phyloP scores from a whole-genome alignment of 306 rosid species.

The Cucumis hystrix region DNA sequence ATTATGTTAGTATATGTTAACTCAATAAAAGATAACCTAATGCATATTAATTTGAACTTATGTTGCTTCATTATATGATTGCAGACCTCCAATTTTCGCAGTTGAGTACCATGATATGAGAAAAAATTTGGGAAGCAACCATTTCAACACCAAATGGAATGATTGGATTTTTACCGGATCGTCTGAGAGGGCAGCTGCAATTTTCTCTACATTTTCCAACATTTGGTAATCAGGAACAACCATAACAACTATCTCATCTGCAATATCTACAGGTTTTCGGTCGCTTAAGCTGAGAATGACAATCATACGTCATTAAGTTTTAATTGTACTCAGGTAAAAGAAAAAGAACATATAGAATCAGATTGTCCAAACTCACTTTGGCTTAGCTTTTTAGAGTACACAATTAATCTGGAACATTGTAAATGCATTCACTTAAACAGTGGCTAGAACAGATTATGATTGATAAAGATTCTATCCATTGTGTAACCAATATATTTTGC shows the following conservation, averaged over 20 bases:
- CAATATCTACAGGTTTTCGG: conserved; percentile 64
- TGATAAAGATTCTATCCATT: background rate
- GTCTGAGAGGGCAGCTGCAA: conserved; percentile 68
- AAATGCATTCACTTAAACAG: background rate
- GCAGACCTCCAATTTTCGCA: background rate
- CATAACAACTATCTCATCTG: conserved; percentile 92
- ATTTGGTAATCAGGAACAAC: conserved; percentile 92
- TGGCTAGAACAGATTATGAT: background rate
- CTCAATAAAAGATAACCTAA: background rate
- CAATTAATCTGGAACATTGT: background rate
- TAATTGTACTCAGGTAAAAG: background rate
- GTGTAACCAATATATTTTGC: background rate
- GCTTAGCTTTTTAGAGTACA: background rate
- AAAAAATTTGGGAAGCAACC: background rate
- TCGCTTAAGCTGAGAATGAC: conserved; percentile 73
- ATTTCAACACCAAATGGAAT: conserved; percentile 1
- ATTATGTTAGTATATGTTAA: background rate
- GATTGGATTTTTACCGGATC: conserved; percentile 49
- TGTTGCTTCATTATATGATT: background rate
- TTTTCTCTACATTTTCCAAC: conserved; percentile 75
- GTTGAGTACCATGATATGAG: background rate
- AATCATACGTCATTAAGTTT: background rate
- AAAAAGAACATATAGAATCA: background rate
- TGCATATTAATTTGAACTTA: background rate
- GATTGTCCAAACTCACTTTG: background rate